Evolutionary conservation across 140 eudicot genomes (phyloP).

Genomic region (Stevia rebaudiana): DNA sequence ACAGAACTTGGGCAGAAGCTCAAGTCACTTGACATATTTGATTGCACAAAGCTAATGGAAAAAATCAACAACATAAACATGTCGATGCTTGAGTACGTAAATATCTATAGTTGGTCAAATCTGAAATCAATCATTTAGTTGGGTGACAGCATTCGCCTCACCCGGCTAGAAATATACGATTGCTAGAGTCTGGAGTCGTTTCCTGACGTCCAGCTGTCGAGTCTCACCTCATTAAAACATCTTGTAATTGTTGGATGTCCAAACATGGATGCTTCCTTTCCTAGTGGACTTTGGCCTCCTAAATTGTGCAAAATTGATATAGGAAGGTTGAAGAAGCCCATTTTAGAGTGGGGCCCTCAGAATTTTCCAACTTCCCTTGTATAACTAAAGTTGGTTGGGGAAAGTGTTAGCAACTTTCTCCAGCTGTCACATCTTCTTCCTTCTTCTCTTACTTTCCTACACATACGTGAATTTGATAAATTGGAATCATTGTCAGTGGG

Average conservation of each 20-base stretch:
- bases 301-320: neutral
- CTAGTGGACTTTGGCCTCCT: neutral
- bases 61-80: neutral
- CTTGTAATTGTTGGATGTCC: neutral
- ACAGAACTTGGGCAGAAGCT: neutral
- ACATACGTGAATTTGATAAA: neutral
- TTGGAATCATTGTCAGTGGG: neutral
- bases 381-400: neutral
- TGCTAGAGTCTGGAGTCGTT: neutral
- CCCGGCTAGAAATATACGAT: neutral
- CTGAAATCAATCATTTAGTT: neutral
- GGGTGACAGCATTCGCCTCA: neutral
- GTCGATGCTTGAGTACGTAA: neutral
- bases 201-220: neutral
- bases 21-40: neutral
- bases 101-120: neutral
- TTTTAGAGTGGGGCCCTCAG: conserved; percentile 1
- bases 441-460: neutral
- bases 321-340: neutral
- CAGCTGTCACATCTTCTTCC: neutral
- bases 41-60: neutral
- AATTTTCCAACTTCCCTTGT: neutral
- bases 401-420: neutral
- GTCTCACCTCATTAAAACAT: neutral
- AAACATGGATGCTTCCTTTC: neutral